phyloP scores from a whole-genome alignment of 257 asterid genomes.

The Leonotis leonurus region DNA sequence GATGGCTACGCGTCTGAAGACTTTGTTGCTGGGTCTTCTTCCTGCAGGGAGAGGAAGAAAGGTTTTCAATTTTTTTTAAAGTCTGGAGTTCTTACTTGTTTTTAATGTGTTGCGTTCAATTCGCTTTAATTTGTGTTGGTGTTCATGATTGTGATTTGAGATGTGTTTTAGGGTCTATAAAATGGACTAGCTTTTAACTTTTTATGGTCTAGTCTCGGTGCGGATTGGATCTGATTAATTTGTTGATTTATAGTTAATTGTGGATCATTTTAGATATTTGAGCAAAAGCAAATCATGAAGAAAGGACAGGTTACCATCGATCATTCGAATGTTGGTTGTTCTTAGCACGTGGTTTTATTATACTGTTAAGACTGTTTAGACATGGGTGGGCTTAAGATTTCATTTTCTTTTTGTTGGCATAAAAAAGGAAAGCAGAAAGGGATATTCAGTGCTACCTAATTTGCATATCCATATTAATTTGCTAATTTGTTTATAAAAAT shows the following conservation, averaged over 20 bases:
- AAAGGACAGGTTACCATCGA: no score
- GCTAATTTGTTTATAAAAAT: neutral
- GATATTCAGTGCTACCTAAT: neutral
- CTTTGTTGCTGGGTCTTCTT: constrained; percentile 81
- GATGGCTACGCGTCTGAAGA: constrained; percentile 97
- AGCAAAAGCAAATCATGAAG: no score
- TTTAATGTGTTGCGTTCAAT: neutral
- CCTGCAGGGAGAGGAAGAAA: constrained; percentile 93
- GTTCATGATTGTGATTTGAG: no score
- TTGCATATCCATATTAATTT: neutral
- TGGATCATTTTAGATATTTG: neutral
- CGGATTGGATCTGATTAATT: constrained; percentile 26
- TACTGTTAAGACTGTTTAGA: no score
- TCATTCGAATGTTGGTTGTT: neutral
- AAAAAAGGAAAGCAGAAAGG: neutral
- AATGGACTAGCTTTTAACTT: no score
- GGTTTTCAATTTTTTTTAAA: constrained; percentile 38
- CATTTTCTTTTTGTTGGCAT: neutral
- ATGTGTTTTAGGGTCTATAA: no score
- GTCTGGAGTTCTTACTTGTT: neutral
- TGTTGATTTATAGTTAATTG: neutral
- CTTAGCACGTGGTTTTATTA: neutral
- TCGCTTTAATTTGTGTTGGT: no score
- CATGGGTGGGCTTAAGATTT: neutral
- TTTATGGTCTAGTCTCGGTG: no score